Percentiles rank a stretch among this genome's conserved stretches.
phyloP scores from a whole-genome alignment of 2,329 filamentous ascomycete species.

The Dactylellina sp. region DNA sequence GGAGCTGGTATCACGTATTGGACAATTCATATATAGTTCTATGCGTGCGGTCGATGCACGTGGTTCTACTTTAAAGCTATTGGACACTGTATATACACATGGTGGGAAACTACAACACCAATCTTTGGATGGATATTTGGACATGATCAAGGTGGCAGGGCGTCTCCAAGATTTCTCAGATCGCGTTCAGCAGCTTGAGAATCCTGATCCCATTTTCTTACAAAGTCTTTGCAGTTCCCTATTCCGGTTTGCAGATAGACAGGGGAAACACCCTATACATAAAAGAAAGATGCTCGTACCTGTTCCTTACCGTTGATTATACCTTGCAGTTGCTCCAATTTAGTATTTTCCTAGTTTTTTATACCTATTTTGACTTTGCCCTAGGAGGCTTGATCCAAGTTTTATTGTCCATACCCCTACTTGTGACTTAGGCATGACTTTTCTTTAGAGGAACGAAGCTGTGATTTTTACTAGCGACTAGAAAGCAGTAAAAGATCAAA shows the following conservation, averaged over 20 bases:
- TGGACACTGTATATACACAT: neutral
- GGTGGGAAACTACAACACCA: slow-evolving; percentile 3
- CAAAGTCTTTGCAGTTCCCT: neutral
- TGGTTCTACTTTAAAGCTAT: neutral
- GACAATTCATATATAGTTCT: neutral
- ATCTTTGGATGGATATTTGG: neutral
- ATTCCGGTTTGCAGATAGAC: neutral
- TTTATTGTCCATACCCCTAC: no score
- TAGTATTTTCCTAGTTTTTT: no score
- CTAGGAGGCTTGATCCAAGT: no score
- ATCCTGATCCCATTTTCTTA: neutral
- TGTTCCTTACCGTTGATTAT: neutral
- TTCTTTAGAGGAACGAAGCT: no score
- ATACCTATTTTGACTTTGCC: no score
- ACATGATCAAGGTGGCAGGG: neutral
- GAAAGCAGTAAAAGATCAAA: no score
- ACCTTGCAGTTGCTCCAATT: neutral
- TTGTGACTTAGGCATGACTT: no score
- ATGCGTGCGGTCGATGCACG: neutral
- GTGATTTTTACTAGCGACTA: no score
- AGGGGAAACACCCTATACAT: neutral
- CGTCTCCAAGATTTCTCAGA: neutral
- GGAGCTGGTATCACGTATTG: neutral
- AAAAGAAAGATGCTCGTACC: neutral
- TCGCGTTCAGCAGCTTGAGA: neutral